Percentiles rank a stretch among this genome's conserved stretches.
Evolutionary conservation across 2,329 filamentous ascomycete species (phyloP).

Genomic region (Aspergillus awamori): DNA sequence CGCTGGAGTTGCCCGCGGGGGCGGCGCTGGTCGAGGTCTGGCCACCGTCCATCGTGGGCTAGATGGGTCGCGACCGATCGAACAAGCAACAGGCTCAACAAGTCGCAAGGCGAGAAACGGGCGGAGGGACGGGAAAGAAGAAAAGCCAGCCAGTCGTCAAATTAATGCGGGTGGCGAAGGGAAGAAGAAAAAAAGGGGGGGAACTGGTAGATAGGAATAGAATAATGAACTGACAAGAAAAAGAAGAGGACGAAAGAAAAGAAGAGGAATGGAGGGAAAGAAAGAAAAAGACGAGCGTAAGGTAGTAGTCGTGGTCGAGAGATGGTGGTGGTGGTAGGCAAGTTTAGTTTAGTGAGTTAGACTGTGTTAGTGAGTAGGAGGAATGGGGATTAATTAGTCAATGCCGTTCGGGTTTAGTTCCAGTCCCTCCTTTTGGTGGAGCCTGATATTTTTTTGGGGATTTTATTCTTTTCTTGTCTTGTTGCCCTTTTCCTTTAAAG

Average conservation of each 20-base stretch:
- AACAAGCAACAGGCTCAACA: constrained; percentile 34
- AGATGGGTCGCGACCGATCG: constrained; percentile 45
- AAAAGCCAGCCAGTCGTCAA: constrained; percentile 11
- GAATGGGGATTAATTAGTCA: constrained; percentile 9
- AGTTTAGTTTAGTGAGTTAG: constrained; percentile 14
- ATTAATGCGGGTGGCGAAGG: constrained; percentile 4
- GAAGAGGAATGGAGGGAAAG: constrained; percentile 18
- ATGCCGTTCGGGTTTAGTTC: constrained; percentile 3
- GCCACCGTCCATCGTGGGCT: constrained; percentile 50
- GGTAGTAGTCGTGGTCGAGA: constrained; percentile 4
- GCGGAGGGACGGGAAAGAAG: constrained; percentile 13
- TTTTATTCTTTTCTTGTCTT: background rate
- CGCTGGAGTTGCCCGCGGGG: constrained; percentile 81
- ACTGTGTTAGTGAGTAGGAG: constrained; percentile 15
- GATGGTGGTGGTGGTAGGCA: constrained; percentile 12
- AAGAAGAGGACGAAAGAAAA: constrained; percentile 14
- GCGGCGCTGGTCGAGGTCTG: constrained; percentile 45
- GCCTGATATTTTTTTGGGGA: background rate
- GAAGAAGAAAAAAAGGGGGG: background rate
- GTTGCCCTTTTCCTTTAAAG: background rate
- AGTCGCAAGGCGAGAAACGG: constrained; percentile 25
- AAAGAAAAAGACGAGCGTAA: constrained; percentile 16
- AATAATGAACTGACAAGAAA: constrained; percentile 13
- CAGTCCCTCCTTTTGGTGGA: background rate
- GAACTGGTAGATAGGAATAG: constrained; percentile 6